Conservation (phyloP, 257 asterid genomes). For the Ophiorrhiza pumila region DNA sequence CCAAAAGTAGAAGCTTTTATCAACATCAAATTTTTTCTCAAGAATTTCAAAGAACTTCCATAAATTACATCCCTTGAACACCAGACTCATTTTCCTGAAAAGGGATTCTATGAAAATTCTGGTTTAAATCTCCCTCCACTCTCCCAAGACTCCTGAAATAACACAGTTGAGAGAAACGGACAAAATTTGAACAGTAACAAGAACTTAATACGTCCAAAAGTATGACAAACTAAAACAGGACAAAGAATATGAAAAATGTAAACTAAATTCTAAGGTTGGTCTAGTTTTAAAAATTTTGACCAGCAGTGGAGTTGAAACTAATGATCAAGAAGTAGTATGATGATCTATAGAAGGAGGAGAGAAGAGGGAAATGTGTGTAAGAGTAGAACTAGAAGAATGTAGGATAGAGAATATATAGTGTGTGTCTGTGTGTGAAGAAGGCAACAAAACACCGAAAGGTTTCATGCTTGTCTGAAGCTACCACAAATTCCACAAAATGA, state of each 20-base stretch:
- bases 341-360: no score
- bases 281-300: conserved; percentile 4
- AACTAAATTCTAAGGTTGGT: conserved; percentile 5
- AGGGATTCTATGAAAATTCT: conserved; percentile 12
- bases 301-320: background rate
- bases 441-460: conserved; percentile 34
- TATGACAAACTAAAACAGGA: background rate
- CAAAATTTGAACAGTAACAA: background rate
- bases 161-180: background rate
- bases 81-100: conserved; percentile 35
- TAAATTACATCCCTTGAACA: conserved; percentile 25
- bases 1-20: conserved; percentile 51
- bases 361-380: conserved; percentile 26
- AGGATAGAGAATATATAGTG: conserved; percentile 33
- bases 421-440: conserved; percentile 15
- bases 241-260: conserved; percentile 1
- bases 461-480: conserved; percentile 38
- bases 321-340: no score
- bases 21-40: conserved; percentile 30
- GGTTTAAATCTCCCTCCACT: conserved; percentile 19
- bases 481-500: conserved; percentile 38
- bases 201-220: background rate
- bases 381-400: conserved; percentile 23
- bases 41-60: conserved; percentile 35
- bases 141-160: no score